These are phyloP conservation scores for Talaromyces sp. DNA, from an alignment of 2,329 filamentous ascomycete species.

Conservation along the genomic window DNA sequence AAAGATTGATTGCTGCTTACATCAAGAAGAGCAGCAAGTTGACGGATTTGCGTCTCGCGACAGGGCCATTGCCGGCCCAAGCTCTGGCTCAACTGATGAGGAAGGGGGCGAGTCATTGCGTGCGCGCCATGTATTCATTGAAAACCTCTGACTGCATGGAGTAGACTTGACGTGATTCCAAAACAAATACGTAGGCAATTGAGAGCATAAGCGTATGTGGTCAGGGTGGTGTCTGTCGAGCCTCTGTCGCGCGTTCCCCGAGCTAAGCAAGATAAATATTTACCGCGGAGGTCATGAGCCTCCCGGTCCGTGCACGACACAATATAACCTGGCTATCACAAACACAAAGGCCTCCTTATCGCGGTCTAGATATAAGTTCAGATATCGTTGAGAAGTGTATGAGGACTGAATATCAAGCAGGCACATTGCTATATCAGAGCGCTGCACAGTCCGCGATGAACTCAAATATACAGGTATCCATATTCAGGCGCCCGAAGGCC, in stretches of 20 bases:
- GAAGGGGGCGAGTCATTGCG: slow-evolving; percentile 24
- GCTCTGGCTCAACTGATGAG: slow-evolving; percentile 31
- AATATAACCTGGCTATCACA: no score
- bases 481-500: no score
- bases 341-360: no score
- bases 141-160: neutral
- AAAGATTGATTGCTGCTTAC: slow-evolving; percentile 27
- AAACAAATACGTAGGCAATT: neutral
- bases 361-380: no score
- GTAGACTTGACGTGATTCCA: neutral
- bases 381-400: no score
- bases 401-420: no score
- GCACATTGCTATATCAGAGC: no score
- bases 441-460: no score
- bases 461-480: no score
- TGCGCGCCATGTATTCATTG: neutral
- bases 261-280: neutral
- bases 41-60: slow-evolving; percentile 40
- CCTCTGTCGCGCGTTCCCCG: neutral
- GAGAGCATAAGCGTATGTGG: no score
- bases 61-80: slow-evolving; percentile 43
- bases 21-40: slow-evolving; percentile 41
- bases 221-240: neutral
- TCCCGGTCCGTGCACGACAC: slow-evolving; percentile 12
- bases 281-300: neutral